A percentile compares a stretch with the other conserved stretches of the same genome.
These are phyloP conservation scores for Crithidia fasciculata DNA, from an alignment of 208 protist genomes.

Conservation along the genomic window DNA sequence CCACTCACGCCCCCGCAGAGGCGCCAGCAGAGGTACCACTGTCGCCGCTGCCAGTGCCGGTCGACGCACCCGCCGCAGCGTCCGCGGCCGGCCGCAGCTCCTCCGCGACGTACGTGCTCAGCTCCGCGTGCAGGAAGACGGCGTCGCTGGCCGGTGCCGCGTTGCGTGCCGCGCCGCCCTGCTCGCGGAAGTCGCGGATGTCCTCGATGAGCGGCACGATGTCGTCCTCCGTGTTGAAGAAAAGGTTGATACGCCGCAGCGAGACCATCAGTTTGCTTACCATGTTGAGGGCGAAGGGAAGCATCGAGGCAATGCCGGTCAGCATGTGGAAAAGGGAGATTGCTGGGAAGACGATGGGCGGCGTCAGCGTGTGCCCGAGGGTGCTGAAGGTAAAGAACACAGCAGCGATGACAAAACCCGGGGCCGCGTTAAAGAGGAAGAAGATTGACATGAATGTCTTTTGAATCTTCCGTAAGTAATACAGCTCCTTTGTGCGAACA, in stretches of 20 bases:
- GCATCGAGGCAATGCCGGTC: conserved; percentile 74
- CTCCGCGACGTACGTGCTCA: no score
- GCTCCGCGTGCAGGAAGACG: no score
- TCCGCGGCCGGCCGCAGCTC: no score
- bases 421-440: conserved; percentile 59
- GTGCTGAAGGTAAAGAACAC: conserved; percentile 58
- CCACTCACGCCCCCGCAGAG: neutral
- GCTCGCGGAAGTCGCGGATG: conserved; percentile 5
- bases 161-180: neutral
- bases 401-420: conserved; percentile 50
- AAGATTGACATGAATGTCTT: conserved; percentile 34
- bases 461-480: conserved; percentile 29
- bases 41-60: no score
- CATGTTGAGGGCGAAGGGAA: conserved; percentile 53
- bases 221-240: conserved; percentile 12
- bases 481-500: conserved; percentile 41
- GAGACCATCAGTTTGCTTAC: neutral
- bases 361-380: conserved; percentile 58
- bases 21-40: neutral
- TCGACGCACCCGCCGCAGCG: no score
- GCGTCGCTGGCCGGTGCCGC: neutral
- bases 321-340: conserved; percentile 87
- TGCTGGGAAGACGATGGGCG: conserved; percentile 85
- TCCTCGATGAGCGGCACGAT: conserved; percentile 23
- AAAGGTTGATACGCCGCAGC: neutral